phyloP scores from a whole-genome alignment of 805 yeast species.

The Hanseniaspora taiwanica region DNA sequence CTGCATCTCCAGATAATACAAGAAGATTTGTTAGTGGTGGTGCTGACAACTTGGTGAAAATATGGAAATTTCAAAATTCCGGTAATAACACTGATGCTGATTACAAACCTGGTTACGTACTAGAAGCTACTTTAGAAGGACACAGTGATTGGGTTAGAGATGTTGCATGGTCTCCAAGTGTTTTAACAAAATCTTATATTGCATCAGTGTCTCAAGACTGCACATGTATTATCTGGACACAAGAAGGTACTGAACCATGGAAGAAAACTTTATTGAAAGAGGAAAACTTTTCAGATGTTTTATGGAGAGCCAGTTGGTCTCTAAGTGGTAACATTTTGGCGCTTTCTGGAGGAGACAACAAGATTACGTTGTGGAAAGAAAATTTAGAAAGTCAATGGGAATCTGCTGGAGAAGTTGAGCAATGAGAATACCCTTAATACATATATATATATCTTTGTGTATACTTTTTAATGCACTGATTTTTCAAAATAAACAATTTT shows the following conservation, averaged over 20 bases:
- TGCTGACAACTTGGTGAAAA: conserved; percentile 82
- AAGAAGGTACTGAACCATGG: conserved; percentile 62
- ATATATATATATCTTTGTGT: not conserved
- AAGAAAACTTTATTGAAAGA: conserved; percentile 58
- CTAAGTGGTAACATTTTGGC: conserved; percentile 92
- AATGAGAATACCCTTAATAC: conserved; percentile 24
- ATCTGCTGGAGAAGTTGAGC: conserved; percentile 91
- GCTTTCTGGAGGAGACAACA: conserved; percentile 90
- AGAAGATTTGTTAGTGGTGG: conserved; percentile 90
- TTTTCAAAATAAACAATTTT: not conserved
- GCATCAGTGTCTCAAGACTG: conserved; percentile 97
- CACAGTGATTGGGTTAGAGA: conserved; percentile 98
- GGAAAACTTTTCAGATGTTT: conserved; percentile 88
- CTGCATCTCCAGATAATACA: conserved; percentile 27
- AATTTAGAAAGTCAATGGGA: conserved; percentile 90
- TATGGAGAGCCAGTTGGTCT: conserved; percentile 98
- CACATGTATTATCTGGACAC: conserved; percentile 91
- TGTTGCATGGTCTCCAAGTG: conserved; percentile 95
- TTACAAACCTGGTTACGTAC: conserved; percentile 29
- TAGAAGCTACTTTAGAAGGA: conserved; percentile 72
- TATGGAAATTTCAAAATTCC: conserved; percentile 66
- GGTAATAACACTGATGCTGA: not conserved
- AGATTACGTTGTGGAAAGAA: conserved; percentile 94
- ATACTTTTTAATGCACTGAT: not conserved
- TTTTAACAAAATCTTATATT: conserved; percentile 72